phyloP scores from a whole-genome alignment of 768 basidiomycete species.

The Serendipita indica region DNA sequence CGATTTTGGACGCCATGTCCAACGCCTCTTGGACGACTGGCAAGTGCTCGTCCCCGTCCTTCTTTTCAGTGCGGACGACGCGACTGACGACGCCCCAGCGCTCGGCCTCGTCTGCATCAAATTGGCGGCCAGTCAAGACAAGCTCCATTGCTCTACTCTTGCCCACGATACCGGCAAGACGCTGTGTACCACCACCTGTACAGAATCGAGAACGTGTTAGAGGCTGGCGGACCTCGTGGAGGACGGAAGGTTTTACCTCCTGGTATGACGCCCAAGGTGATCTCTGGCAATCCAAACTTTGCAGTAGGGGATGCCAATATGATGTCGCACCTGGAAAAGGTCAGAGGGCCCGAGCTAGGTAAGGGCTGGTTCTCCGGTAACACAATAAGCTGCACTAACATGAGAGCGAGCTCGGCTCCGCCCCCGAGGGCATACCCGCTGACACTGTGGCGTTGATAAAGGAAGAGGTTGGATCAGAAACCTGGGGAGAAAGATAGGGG shows the following conservation, averaged over 20 bases:
- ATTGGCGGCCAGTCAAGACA: constrained; percentile 70
- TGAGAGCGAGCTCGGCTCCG: constrained; percentile 90
- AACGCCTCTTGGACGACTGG: constrained; percentile 78
- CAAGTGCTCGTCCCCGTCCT: constrained; percentile 38
- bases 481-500: neutral
- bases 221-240: neutral
- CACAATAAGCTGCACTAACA: constrained; percentile 28
- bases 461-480: neutral
- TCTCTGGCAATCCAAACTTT: constrained; percentile 90
- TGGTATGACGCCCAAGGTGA: constrained; percentile 88
- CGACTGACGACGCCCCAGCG: constrained; percentile 77
- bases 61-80: constrained; percentile 46
- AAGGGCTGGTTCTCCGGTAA: neutral
- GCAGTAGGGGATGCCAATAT: constrained; percentile 83
- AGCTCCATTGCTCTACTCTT: constrained; percentile 94
- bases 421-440: constrained; percentile 90
- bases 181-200: constrained; percentile 65
- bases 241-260: constrained; percentile 34
- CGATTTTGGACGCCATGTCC: constrained; percentile 60
- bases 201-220: neutral
- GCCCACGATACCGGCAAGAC: constrained; percentile 70
- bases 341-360: neutral
- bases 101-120: constrained; percentile 70
- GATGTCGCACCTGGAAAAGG: constrained; percentile 47
- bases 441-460: constrained; percentile 26